Evolutionary conservation across 805 yeast species (phyloP), one percentile per base, ranked within the genome.

Genomic region (Debaryomyces maramus): DNA sequence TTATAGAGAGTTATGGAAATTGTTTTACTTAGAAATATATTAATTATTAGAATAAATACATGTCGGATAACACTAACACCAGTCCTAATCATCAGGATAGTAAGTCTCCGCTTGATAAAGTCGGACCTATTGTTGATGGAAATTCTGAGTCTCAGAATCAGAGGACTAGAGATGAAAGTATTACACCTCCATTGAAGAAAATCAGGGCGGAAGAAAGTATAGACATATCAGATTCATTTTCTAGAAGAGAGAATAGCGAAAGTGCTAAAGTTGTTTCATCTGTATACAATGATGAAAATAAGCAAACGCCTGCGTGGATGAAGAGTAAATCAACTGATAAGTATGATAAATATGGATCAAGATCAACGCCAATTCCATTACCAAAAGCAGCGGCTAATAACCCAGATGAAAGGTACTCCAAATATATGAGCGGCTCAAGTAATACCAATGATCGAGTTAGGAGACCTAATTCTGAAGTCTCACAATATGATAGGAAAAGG

Each of bases 321-420:
- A 63, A 60, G 41, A 51, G 56, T 29, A 50, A 48, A 15, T 51
- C 43, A 8, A 48, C 48, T 14, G 56, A 52, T 31, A 70, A 67
- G 45, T 70, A 70, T 49, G 73, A 64, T 39, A 65, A 66, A 45
- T 69, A 69, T 45, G 73, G 73, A 1, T 7, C 52, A n/a, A 44
- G 56, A 32, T 23, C 41, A 11, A 18, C 40, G 5, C 39, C 35
- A 2, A 36, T 38, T 6, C 18, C 27, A 20, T 13, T 26, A 17
- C n/a, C 39, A 14, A 7, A 15, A 26, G 30, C 15, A 28, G 17
- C 40, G n/a, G 30, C 37, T 34, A 22, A 41, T 22, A 9, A 36
- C 32, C 30, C 29, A 13, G 44, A 38, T 24, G 44, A 40, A 10
- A 34, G 45, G 28, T 48, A 48, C 34, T 36, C 45, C 8, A 50